Evolutionary conservation across 768 basidiomycete genomes (phyloP).

Genomic region (Boletus reticuloceps): DNA sequence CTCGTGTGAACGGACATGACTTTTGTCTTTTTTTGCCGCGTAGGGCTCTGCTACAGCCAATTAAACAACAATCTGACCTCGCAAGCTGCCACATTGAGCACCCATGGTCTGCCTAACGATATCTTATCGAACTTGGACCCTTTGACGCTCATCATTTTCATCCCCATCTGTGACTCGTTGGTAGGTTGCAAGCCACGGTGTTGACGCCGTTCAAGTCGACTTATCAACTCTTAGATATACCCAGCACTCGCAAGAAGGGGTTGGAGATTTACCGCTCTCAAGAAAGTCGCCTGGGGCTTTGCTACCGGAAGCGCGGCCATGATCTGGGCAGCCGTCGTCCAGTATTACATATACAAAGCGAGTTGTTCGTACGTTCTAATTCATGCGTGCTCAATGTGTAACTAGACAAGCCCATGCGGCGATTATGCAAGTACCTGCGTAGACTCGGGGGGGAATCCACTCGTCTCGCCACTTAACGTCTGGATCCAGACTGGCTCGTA

Average conservation of each 20-base stretch:
- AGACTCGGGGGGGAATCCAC: slow-evolving; percentile 44
- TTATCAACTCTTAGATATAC: slow-evolving; percentile 43
- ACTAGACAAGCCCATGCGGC: slow-evolving; percentile 42
- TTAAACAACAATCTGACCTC: slow-evolving; percentile 76
- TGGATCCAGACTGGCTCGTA: slow-evolving; percentile 75
- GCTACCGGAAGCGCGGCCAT: slow-evolving; percentile 54
- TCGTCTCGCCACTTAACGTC: slow-evolving; percentile 67
- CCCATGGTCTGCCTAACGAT: slow-evolving; percentile 72
- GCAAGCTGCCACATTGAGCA: slow-evolving; percentile 74
- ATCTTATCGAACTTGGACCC: slow-evolving; percentile 78
- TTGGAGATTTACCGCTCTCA: slow-evolving; percentile 56
- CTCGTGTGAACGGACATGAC: neutral
- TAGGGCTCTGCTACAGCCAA: slow-evolving; percentile 79
- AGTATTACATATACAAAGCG: slow-evolving; percentile 70
- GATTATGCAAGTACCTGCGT: slow-evolving; percentile 51
- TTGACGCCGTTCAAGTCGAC: neutral
- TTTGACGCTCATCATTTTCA: slow-evolving; percentile 70
- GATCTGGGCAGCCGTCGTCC: slow-evolving; percentile 70
- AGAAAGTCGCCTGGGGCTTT: slow-evolving; percentile 60
- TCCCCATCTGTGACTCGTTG: slow-evolving; percentile 63
- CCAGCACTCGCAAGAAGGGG: slow-evolving; percentile 51
- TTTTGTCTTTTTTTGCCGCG: neutral
- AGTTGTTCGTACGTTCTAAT: neutral
- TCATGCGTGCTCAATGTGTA: neutral
- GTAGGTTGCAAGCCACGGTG: slow-evolving; percentile 24